These are phyloP conservation scores for Hericium erinaceus DNA, from an alignment of 768 basidiomycete species.

Conservation along the genomic window DNA sequence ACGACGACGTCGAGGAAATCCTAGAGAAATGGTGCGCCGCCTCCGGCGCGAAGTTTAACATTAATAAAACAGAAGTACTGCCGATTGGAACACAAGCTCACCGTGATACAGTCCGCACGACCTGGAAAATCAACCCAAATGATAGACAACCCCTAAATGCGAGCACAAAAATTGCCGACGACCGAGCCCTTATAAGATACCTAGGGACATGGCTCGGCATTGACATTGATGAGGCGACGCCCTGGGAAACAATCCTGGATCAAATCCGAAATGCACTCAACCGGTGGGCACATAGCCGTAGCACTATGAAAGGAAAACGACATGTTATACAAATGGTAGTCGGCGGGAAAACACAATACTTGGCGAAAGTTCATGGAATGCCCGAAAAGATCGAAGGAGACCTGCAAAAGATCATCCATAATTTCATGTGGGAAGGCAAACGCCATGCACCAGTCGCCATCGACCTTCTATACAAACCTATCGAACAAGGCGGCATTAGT, in stretches of 20 bases:
- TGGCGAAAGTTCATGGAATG: conserved; percentile 21
- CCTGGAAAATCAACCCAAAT: neutral
- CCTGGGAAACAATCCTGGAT: conserved; percentile 3
- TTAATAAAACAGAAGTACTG: conserved; percentile 29
- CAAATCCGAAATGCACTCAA: neutral
- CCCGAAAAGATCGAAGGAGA: conserved; percentile 3
- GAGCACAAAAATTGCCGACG: neutral
- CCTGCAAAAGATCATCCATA: neutral
- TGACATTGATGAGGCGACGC: neutral
- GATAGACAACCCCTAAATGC: neutral
- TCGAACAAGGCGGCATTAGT: conserved; percentile 1
- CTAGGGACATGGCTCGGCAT: conserved; percentile 4
- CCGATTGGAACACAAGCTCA: conserved; percentile 21
- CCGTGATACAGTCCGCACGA: neutral
- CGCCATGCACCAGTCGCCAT: neutral
- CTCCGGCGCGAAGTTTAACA: conserved; percentile 34
- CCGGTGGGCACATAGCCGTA: neutral
- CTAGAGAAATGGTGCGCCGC: conserved; percentile 32
- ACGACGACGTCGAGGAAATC: conserved; percentile 16
- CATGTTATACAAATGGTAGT: conserved; percentile 16
- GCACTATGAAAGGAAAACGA: conserved; percentile 9
- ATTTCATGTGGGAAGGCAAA: conserved; percentile 15
- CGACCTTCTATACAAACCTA: neutral
- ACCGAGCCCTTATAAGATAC: neutral
- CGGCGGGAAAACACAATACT: conserved; percentile 19